Percentiles rank a stretch among this genome's conserved stretches.
Evolutionary conservation across 345 rosid species (phyloP).

Genomic region (Corchorus olitorius): DNA sequence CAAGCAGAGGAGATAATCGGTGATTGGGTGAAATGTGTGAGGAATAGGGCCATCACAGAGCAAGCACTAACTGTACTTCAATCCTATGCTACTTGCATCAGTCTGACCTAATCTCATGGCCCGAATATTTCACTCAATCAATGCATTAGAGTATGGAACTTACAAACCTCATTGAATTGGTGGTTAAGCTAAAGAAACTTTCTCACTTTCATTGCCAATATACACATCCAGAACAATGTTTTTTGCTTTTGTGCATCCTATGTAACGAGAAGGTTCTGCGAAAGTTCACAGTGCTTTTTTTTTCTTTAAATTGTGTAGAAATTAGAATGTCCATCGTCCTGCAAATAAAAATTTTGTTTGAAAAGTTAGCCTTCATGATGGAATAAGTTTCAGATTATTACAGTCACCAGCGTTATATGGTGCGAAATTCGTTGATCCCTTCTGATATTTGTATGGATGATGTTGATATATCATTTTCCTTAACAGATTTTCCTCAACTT

Average conservation of each 20-base stretch:
- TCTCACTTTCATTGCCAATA: slow-evolving; percentile 10
- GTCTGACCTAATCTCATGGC: slow-evolving; percentile 50
- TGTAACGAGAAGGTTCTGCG: not conserved
- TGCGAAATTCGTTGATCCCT: not conserved
- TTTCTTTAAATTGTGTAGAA: slow-evolving; percentile 13
- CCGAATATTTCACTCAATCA: not conserved
- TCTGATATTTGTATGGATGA: slow-evolving; percentile 3
- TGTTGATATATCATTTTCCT: not conserved
- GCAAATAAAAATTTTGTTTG: slow-evolving; percentile 10
- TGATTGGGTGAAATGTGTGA: slow-evolving; percentile 73
- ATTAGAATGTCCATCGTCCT: not conserved
- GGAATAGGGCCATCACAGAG: slow-evolving; percentile 87
- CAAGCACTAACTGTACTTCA: slow-evolving; percentile 84
- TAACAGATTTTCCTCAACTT: not conserved
- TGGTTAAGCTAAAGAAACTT: not conserved
- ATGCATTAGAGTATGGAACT: slow-evolving; percentile 5
- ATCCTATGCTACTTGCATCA: slow-evolving; percentile 79
- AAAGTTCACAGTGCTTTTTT: not conserved
- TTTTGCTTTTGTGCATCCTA: not conserved
- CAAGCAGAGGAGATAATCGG: slow-evolving; percentile 68
- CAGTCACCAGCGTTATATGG: not conserved
- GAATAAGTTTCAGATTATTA: not conserved
- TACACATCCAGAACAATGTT: not conserved
- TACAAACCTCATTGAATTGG: not conserved
- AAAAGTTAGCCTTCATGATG: not conserved